Conservation (phyloP, 495 filamentous ascomycete species). For the Tuber brumale region DNA sequence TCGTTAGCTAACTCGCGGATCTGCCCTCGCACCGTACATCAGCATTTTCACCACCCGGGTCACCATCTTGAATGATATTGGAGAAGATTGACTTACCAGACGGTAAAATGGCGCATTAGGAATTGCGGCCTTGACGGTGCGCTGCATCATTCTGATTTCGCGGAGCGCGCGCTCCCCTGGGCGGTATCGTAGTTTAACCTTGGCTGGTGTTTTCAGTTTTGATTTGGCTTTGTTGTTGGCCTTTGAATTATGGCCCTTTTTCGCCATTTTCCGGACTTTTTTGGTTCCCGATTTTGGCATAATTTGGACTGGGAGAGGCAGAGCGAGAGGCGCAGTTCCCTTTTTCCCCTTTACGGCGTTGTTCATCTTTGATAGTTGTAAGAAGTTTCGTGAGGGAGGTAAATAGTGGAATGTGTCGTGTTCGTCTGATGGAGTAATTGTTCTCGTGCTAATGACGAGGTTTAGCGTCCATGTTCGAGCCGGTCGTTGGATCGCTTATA, state of each 20-base stretch:
- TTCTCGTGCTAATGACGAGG: too few relatives aligned
- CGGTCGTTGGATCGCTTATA: too few relatives aligned
- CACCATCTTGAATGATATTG: too few relatives aligned
- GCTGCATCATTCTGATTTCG: conserved; percentile 64
- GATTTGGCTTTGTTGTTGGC: background rate
- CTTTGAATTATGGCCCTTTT: background rate
- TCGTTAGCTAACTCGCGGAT: conserved; percentile 70
- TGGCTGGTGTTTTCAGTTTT: background rate
- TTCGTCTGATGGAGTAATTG: too few relatives aligned
- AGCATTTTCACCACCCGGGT: background rate
- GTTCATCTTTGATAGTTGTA: background rate
- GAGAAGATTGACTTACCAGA: conserved; percentile 46
- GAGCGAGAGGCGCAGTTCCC: background rate
- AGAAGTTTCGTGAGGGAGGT: too few relatives aligned
- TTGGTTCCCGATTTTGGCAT: background rate
- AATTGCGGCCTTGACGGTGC: conserved; percentile 57
- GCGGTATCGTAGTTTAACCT: conserved; percentile 50
- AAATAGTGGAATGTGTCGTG: too few relatives aligned
- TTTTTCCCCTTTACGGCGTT: background rate
- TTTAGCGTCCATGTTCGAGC: too few relatives aligned
- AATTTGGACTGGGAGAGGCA: background rate
- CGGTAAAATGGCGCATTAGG: conserved; percentile 62
- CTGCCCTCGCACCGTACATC: conserved; percentile 42
- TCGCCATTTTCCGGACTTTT: background rate
- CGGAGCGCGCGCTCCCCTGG: conserved; percentile 61